Base-by-base conservation (phyloP, 345 rosid genomes). In the Lenwebbia sp. region DNA sequence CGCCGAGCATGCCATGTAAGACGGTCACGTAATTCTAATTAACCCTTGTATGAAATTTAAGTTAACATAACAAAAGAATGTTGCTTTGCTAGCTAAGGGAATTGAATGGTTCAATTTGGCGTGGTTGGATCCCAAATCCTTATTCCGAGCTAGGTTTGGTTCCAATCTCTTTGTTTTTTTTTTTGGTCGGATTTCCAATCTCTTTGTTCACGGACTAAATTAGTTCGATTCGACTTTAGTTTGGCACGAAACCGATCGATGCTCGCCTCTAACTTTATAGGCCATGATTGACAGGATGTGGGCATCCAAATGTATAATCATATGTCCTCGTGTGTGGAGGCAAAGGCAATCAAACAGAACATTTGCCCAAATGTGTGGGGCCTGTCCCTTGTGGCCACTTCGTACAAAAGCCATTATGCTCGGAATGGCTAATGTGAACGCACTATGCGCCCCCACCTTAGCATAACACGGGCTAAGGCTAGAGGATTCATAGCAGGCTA, bases 21-120 rank as follows among this genome's bases (percentile, higher is more conserved):
- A 5, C 19, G 19, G 19, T 15, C 13, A 5, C 5, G 40, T 40
- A 41, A 41, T 41, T 5, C 5, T 41, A 41, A 41, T 5, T 41
- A 41, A 41, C 44, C 44, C 44, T 41, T 41, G 44, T 41, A 41
- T 41, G 44, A 41, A 41, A 41, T 41, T 41, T 41, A 41, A 41
- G 44, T 41, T 40, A 40, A 40, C 40, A 40, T 40, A 40, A 58
- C 33, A 5, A 13, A 6, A 13, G 28, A 6, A 0, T 0, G 1
- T 15, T 14, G 41, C 6, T 2, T 33, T 70, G 13, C 21, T 11
- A 4, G 12, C 4, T 2, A 19, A 70, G 5, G 3, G 47, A 70
- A 37, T 0, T 2, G 47, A 37, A 37, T 37, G 13, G 4, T 10
- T 70, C 3, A 4, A 70, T 70, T 0, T 4, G 7, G 6, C 6